Evolutionary conservation across 768 basidiomycete species (phyloP).

Genomic region (Leccinellum albellum): DNA sequence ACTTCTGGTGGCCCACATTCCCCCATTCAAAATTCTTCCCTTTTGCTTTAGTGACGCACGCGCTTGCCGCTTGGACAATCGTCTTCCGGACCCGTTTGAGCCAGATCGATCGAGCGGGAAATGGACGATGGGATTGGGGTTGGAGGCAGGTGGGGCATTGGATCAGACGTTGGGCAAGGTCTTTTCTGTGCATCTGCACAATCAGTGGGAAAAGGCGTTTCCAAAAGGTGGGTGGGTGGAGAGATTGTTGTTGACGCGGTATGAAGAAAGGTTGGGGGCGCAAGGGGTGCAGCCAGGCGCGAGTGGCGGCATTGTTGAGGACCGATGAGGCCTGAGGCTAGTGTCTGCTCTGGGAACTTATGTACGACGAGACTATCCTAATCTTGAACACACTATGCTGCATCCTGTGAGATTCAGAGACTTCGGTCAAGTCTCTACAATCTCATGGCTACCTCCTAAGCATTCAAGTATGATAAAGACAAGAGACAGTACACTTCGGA

Average conservation of each 20-base stretch:
- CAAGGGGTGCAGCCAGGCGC: background rate
- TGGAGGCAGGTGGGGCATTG: slow-evolving; percentile 59
- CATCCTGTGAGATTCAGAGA: background rate
- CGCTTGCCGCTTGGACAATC: slow-evolving; percentile 88
- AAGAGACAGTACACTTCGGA: no score
- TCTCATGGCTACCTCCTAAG: background rate
- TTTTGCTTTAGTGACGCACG: slow-evolving; percentile 94
- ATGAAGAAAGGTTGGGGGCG: slow-evolving; percentile 40
- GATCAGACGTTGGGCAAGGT: slow-evolving; percentile 63
- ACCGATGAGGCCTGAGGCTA: background rate
- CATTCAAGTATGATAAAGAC: no score
- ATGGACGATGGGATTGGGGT: slow-evolving; percentile 66
- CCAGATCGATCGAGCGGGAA: slow-evolving; percentile 48
- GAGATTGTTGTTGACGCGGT: slow-evolving; percentile 63
- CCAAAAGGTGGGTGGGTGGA: slow-evolving; percentile 86
- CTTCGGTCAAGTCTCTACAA: background rate
- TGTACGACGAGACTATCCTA: background rate
- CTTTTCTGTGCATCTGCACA: slow-evolving; percentile 90
- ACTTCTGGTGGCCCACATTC: slow-evolving; percentile 64
- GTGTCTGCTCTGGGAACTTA: background rate
- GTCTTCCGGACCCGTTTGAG: slow-evolving; percentile 87
- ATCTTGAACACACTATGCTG: background rate
- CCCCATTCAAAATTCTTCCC: slow-evolving; percentile 88
- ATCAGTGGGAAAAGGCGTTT: slow-evolving; percentile 91
- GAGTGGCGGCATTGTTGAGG: background rate